These are phyloP conservation scores for Fusarium euwallaceae DNA, from an alignment of 2,329 filamentous ascomycete species.

Conservation along the genomic window DNA sequence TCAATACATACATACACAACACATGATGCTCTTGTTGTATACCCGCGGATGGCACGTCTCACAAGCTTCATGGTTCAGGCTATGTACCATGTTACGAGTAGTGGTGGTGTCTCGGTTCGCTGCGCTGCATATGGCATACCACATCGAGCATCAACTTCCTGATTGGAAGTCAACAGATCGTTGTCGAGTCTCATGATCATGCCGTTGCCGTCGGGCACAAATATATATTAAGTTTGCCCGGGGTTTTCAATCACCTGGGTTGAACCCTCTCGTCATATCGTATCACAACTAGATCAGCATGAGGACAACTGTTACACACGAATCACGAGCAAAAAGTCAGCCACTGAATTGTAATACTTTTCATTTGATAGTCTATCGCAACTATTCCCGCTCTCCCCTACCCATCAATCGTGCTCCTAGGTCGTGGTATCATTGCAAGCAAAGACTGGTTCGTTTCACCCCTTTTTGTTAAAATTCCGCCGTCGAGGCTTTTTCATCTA, in stretches of 20 bases:
- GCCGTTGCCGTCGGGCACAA: background rate
- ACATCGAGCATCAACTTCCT: constrained; percentile 12
- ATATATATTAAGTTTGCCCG: background rate
- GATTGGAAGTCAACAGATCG: background rate
- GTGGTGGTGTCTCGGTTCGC: constrained; percentile 8
- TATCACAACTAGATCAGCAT: too few species aligned
- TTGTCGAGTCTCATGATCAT: background rate
- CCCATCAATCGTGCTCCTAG: constrained; percentile 41
- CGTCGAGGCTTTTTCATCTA: constrained; percentile 40
- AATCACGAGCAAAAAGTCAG: background rate
- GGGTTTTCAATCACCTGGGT: background rate
- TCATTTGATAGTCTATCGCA: constrained; percentile 30
- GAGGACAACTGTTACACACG: background rate
- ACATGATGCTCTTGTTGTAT: constrained; percentile 14
- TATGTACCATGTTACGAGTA: background rate
- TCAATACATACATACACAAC: background rate
- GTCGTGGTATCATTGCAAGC: constrained; percentile 47
- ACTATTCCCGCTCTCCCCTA: constrained; percentile 9
- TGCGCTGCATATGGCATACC: constrained; percentile 12
- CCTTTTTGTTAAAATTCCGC: constrained; percentile 20
- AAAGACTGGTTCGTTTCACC: constrained; percentile 16
- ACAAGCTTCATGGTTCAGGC: constrained; percentile 13
- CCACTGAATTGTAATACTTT: constrained; percentile 14
- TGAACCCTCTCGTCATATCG: background rate
- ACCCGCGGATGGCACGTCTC: constrained; percentile 12